phyloP scores from a whole-genome alignment of 805 yeast species.

The Schwanniomyces pseudopolymorphus region DNA sequence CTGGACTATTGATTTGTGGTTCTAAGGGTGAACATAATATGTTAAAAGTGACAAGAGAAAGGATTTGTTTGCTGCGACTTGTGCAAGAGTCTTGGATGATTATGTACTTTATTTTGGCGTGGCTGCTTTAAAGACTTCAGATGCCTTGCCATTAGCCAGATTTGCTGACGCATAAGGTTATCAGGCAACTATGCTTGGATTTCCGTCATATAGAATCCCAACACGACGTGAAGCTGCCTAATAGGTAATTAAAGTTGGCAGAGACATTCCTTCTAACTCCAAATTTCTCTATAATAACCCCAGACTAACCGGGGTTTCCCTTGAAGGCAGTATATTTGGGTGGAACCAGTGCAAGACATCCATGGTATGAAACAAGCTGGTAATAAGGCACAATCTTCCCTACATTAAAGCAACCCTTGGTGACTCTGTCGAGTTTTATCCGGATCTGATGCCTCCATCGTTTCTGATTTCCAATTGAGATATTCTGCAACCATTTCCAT shows the following conservation, averaged over 20 bases:
- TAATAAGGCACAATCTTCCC: not conserved
- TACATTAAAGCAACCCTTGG: not conserved
- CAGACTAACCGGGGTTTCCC: not conserved
- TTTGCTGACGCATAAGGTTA: not conserved
- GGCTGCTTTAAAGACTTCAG: not conserved
- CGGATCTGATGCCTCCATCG: conserved; percentile 1
- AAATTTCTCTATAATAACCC: conserved; percentile 3
- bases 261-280: not conserved
- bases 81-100: not conserved
- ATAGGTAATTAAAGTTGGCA: conserved; percentile 1
- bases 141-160: not conserved
- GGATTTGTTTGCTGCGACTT: not conserved
- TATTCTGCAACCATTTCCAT: conserved; percentile 1
- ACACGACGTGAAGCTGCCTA: conserved; percentile 1
- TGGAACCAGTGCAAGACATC: conserved; percentile 1
- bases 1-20: conserved; percentile 1
- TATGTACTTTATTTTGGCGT: conserved; percentile 1
- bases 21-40: conserved; percentile 4
- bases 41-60: not conserved
- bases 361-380: conserved; percentile 2
- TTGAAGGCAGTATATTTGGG: not conserved
- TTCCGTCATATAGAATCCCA: conserved; percentile 3
- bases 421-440: not conserved
- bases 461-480: not conserved
- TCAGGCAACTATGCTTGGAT: conserved; percentile 3